Evolutionary conservation across 345 rosid genomes (phyloP).

Genomic region (Melastoma malabathricum): DNA sequence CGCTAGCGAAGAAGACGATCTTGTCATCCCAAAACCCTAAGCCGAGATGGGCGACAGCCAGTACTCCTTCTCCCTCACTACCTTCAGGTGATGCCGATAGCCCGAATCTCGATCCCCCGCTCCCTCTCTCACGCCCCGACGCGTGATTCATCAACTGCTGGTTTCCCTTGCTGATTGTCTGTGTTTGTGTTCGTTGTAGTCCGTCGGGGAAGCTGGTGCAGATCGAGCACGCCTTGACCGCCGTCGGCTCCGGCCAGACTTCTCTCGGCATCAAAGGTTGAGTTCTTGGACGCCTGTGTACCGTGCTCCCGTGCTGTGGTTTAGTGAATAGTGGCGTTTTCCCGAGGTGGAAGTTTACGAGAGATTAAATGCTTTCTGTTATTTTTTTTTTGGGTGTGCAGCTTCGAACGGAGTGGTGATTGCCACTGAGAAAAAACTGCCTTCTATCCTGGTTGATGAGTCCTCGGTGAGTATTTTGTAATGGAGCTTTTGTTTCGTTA

Average conservation of each 20-base stretch:
- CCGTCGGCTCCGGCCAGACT: conserved; percentile 93
- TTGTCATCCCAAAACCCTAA: too few species aligned
- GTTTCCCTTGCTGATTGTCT: neutral
- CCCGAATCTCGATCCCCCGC: too few species aligned
- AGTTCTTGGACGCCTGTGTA: neutral
- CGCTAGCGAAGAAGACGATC: too few species aligned
- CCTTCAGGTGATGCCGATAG: conserved; percentile 68
- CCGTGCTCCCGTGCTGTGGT: neutral
- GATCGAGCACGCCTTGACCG: conserved; percentile 90
- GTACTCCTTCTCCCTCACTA: conserved; percentile 87
- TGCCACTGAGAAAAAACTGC: conserved; percentile 84
- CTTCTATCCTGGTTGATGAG: conserved; percentile 91
- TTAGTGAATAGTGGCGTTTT: neutral
- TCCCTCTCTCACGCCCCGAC: neutral
- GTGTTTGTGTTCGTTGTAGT: conserved; percentile 17
- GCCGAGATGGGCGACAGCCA: conserved; percentile 82
- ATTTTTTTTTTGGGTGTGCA: too few species aligned
- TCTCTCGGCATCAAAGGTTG: conserved; percentile 89
- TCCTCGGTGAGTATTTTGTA: conserved; percentile 46
- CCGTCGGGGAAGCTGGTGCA: conserved; percentile 98
- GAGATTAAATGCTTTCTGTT: too few species aligned
- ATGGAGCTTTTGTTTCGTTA: neutral
- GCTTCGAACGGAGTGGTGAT: conserved; percentile 94
- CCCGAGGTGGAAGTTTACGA: too few species aligned
- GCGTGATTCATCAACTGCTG: neutral